phyloP scores from a whole-genome alignment of 345 rosid species.

The Arabis alpina region DNA sequence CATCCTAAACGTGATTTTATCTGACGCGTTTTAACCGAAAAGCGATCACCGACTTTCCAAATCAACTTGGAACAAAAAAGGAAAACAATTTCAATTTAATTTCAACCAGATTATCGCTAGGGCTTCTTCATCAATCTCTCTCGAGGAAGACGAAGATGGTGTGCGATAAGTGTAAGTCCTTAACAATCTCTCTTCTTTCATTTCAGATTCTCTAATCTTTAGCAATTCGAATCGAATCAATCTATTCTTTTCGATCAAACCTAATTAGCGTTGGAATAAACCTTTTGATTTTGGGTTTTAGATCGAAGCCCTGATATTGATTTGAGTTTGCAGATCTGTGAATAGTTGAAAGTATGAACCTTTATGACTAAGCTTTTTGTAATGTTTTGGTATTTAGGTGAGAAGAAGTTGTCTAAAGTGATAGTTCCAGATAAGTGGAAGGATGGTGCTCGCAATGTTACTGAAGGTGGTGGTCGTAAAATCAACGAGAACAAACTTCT shows the following conservation, averaged over 20 bases:
- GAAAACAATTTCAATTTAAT: not conserved
- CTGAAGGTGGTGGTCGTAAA: conserved; percentile 94
- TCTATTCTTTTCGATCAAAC: too few species aligned
- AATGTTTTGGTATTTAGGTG: conserved; percentile 54
- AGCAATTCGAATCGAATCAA: not conserved
- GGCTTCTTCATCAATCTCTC: conserved; percentile 31
- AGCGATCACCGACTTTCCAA: conserved; percentile 6
- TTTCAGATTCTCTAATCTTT: not conserved
- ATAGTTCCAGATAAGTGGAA: conserved; percentile 99
- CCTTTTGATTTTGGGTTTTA: not conserved
- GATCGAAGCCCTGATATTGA: conserved; percentile 1
- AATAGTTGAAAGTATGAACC: too few species aligned
- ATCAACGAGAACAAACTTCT: conserved; percentile 98
- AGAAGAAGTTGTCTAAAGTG: conserved; percentile 93
- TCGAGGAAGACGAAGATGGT: conserved; percentile 56
- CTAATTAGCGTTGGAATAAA: not conserved
- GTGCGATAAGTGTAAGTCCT: conserved; percentile 83
- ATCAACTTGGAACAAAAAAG: not conserved
- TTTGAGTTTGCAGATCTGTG: conserved; percentile 19
- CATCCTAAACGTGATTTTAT: too few species aligned
- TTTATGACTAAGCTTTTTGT: not conserved
- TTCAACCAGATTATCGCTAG: conserved; percentile 20
- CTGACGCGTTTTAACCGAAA: not conserved
- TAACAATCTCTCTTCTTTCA: not conserved
- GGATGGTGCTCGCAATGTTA: conserved; percentile 96